Percentiles rank a stretch among this genome's conserved stretches.
Evolutionary conservation across 331 rosid species (phyloP).

Genomic region (Malus hybrid): DNA sequence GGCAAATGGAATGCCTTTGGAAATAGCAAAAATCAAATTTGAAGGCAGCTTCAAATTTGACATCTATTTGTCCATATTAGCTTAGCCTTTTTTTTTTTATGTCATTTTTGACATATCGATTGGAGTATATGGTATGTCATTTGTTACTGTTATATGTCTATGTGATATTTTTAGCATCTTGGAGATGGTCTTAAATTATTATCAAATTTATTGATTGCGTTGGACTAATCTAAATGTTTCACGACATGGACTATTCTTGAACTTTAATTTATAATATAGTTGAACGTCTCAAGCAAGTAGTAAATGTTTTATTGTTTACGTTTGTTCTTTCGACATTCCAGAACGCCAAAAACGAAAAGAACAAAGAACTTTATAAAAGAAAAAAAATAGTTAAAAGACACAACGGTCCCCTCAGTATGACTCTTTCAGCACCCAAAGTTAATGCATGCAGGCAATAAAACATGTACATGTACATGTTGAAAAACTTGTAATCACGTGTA

Average conservation of each 20-base stretch:
- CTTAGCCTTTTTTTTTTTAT: no score
- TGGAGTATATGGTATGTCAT: no score
- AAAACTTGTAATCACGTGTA: background rate
- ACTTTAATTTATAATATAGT: background rate
- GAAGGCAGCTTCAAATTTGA: no score
- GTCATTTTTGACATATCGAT: no score
- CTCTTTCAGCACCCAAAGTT: background rate
- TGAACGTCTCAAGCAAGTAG: background rate
- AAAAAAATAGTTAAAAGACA: background rate
- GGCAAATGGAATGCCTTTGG: accelerated
- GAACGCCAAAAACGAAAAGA: background rate
- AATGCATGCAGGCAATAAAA: background rate
- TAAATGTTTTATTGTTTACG: background rate
- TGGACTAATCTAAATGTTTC: background rate
- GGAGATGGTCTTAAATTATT: background rate
- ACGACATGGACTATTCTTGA: background rate
- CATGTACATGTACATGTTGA: background rate
- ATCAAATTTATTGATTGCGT: background rate
- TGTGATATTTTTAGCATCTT: no score
- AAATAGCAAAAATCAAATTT: no score
- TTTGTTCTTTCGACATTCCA: background rate
- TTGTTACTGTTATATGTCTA: no score
- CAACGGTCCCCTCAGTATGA: background rate
- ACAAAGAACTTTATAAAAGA: no score
- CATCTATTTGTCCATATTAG: no score